Percentiles rank a stretch among this genome's conserved stretches.
phyloP scores from a whole-genome alignment of 768 basidiomycete genomes.

The Lactifluus pinguis region DNA sequence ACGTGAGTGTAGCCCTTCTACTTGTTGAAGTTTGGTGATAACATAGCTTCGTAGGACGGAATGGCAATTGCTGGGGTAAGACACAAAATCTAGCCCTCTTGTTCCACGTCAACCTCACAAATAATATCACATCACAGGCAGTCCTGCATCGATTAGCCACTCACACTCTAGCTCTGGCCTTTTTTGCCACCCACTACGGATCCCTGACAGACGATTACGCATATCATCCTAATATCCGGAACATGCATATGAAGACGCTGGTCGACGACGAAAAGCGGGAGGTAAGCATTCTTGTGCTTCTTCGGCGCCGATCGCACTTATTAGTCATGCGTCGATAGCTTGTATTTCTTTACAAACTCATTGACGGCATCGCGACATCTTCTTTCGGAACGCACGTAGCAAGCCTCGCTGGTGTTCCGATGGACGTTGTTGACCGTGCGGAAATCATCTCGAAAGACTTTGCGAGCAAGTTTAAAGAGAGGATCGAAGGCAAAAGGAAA shows the following conservation, averaged over 20 bases:
- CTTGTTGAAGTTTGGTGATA: slow-evolving; percentile 3
- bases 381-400: slow-evolving; percentile 96
- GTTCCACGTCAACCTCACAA: not conserved
- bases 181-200: slow-evolving; percentile 98
- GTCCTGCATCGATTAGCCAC: slow-evolving; percentile 94
- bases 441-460: slow-evolving; percentile 82
- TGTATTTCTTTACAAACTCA: slow-evolving; percentile 90
- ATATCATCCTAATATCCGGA: slow-evolving; percentile 86
- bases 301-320: not conserved
- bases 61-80: slow-evolving; percentile 92
- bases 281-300: slow-evolving; percentile 33
- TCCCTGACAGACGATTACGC: slow-evolving; percentile 90
- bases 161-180: slow-evolving; percentile 81
- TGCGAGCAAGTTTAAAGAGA: slow-evolving; percentile 78
- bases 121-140: slow-evolving; percentile 38
- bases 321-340: slow-evolving; percentile 40
- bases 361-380: slow-evolving; percentile 76
- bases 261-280: slow-evolving; percentile 89
- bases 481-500: slow-evolving; percentile 56
- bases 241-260: slow-evolving; percentile 93
- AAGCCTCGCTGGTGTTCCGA: slow-evolving; percentile 85
- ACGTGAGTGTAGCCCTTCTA: slow-evolving; percentile 36
- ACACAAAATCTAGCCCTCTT: not conserved
- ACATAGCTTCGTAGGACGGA: slow-evolving; percentile 57
- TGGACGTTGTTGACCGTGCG: slow-evolving; percentile 78